A percentile compares a stretch with the other conserved stretches of the same genome.
phyloP scores from a whole-genome alignment of 768 basidiomycete species.

The Agrocybe pediades region DNA sequence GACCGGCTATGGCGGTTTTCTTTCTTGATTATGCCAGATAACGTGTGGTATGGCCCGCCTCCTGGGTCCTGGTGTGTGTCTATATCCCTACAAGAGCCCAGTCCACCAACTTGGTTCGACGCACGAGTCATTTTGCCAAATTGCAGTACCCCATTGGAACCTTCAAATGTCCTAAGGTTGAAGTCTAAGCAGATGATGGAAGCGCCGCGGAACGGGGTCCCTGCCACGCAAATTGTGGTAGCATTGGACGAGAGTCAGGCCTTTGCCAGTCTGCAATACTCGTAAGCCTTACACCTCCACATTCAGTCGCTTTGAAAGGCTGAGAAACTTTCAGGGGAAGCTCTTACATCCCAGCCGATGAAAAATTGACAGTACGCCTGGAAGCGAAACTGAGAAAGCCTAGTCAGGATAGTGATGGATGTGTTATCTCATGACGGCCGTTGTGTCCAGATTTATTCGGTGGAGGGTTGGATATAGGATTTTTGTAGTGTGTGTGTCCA shows the following conservation, averaged over 20 bases:
- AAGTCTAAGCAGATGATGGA: slow-evolving; percentile 35
- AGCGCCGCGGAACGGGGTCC: slow-evolving; percentile 19
- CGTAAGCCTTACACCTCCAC: slow-evolving; percentile 37
- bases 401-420: slow-evolving; percentile 15
- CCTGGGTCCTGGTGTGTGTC: slow-evolving; percentile 52
- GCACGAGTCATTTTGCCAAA: slow-evolving; percentile 39
- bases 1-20: slow-evolving; percentile 57
- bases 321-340: slow-evolving; percentile 31
- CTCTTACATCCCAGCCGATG: slow-evolving; percentile 43
- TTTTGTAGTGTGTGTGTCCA: not conserved
- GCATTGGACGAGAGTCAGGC: slow-evolving; percentile 19
- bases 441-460: not conserved
- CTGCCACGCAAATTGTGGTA: slow-evolving; percentile 18
- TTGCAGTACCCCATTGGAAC: slow-evolving; percentile 13
- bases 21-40: slow-evolving; percentile 34
- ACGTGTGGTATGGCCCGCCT: slow-evolving; percentile 21
- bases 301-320: not conserved
- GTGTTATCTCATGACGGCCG: slow-evolving; percentile 5
- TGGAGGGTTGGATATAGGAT: no score
- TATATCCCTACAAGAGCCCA: slow-evolving; percentile 54
- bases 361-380: slow-evolving; percentile 37
- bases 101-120: slow-evolving; percentile 60
- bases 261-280: slow-evolving; percentile 22
- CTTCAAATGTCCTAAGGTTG: slow-evolving; percentile 35
- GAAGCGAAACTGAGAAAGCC: slow-evolving; percentile 45